Percentiles rank a stretch among this genome's conserved stretches.
These are phyloP conservation scores for Nicotiana knightiana DNA, from an alignment of 257 asterid genomes.

Conservation along the genomic window DNA sequence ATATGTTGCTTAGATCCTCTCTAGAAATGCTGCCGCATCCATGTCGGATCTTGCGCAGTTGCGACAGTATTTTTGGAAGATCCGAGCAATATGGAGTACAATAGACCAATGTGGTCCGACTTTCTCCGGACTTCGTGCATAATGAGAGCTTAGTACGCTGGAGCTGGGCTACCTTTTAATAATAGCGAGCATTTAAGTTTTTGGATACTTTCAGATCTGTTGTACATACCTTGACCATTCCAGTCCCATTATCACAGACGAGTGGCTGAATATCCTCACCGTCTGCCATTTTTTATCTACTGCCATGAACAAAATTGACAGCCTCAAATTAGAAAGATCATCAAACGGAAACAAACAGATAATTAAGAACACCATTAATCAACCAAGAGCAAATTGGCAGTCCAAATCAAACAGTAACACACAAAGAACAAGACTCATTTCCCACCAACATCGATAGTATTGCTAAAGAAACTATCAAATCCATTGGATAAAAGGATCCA, in stretches of 20 bases:
- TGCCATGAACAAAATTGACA: neutral
- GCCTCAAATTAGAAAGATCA: neutral
- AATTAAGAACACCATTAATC: too few relatives aligned
- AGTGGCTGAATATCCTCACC: constrained; percentile 20
- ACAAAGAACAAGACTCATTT: too few relatives aligned
- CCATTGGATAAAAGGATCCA: neutral
- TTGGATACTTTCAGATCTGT: neutral
- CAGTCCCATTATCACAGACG: constrained; percentile 14
- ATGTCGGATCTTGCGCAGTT: too few relatives aligned
- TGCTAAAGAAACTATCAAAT: neutral
- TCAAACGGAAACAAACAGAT: too few relatives aligned
- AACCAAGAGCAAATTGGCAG: too few relatives aligned
- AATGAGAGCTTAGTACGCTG: neutral
- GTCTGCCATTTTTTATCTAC: constrained; percentile 8
- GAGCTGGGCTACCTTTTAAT: neutral
- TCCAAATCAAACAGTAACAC: too few relatives aligned
- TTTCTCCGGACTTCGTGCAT: neutral
- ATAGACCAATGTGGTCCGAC: too few relatives aligned
- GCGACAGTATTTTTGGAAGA: too few relatives aligned
- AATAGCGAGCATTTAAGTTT: neutral
- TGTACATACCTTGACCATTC: constrained; percentile 12
- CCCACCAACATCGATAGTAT: neutral
- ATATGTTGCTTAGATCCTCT: too few relatives aligned
- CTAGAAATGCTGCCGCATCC: too few relatives aligned
- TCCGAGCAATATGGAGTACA: too few relatives aligned